phyloP scores from a whole-genome alignment of 306 rosid genomes.

The Gynostemma pentaphyllum region DNA sequence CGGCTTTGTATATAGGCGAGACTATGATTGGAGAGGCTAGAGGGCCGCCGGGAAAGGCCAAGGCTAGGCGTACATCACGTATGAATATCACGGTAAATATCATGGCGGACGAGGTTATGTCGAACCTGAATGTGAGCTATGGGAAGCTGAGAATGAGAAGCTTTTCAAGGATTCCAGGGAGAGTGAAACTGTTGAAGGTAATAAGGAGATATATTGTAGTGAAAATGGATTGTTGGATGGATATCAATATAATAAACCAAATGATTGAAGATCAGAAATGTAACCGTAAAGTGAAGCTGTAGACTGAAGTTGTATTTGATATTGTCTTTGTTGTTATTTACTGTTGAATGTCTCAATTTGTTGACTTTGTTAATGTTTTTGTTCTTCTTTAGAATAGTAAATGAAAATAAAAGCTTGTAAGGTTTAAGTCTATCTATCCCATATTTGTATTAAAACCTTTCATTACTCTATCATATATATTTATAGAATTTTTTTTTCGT shows the following conservation, averaged over 20 bases:
- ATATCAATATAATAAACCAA: constrained; percentile 28
- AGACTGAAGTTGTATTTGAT: no score
- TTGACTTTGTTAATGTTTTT: no score
- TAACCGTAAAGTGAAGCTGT: constrained; percentile 34
- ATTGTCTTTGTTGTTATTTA: no score
- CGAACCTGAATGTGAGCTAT: constrained; percentile 20
- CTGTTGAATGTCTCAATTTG: no score
- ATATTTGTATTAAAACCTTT: no score
- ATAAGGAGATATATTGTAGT: constrained; percentile 44
- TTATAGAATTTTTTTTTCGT: no score
- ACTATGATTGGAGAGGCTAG: constrained; percentile 38
- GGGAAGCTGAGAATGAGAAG: constrained; percentile 31
- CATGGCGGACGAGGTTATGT: constrained; percentile 14
- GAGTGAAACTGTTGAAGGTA: constrained; percentile 34
- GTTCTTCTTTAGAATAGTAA: no score
- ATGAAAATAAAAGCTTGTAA: no score
- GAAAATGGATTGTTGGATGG: constrained; percentile 40
- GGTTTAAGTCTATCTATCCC: no score
- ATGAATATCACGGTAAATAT: constrained; percentile 44
- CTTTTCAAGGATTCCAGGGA: constrained; percentile 51
- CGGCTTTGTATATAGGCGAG: constrained; percentile 31
- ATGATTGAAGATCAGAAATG: constrained; percentile 36
- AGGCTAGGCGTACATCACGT: constrained; percentile 32
- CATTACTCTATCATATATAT: no score
- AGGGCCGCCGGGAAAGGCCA: constrained; percentile 38